phyloP scores from a whole-genome alignment of 1,284 basidiomycete genomes.

The Papiliotrema terrestris region DNA sequence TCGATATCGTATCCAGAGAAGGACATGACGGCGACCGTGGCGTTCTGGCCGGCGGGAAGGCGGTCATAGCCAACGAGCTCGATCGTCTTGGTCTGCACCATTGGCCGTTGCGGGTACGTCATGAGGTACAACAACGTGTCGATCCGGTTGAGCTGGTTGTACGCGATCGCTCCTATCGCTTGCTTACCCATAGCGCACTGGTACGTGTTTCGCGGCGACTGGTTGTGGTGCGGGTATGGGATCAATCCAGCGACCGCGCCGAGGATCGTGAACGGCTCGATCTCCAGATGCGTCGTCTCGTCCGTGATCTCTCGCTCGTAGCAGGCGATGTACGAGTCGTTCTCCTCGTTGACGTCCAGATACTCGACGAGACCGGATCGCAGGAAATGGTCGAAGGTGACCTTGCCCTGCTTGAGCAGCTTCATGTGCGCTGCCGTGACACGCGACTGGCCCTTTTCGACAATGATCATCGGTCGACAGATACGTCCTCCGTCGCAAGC shows the following conservation, averaged over 20 bases:
- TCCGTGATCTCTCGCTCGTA: slow-evolving; percentile 85
- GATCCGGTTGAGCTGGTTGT: slow-evolving; percentile 96
- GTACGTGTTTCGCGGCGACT: slow-evolving; percentile 97
- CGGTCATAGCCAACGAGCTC: slow-evolving; percentile 96
- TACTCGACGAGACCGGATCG: slow-evolving; percentile 97
- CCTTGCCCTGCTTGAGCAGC: slow-evolving; percentile 73
- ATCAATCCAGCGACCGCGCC: slow-evolving; percentile 98
- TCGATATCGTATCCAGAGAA: slow-evolving; percentile 99
- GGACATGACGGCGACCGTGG: slow-evolving; percentile 98
- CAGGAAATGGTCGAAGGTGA: slow-evolving; percentile 93
- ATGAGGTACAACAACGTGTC: slow-evolving; percentile 98
- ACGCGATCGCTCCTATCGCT: slow-evolving; percentile 98
- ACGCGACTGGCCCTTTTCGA: slow-evolving; percentile 74
- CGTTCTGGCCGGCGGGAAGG: slow-evolving; percentile 96
- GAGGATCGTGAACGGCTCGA: slow-evolving; percentile 96
- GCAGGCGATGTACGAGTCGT: slow-evolving; percentile 93
- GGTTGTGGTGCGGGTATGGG: slow-evolving; percentile 99
- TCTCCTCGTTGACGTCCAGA: slow-evolving; percentile 98
- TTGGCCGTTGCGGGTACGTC: slow-evolving; percentile 98
- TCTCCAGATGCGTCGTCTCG: slow-evolving; percentile 90
- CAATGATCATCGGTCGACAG: slow-evolving; percentile 97
- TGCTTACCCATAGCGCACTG: slow-evolving; percentile 99
- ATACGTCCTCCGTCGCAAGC: slow-evolving; percentile 97
- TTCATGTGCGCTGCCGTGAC: slow-evolving; percentile 78
- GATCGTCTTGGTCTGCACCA: slow-evolving; percentile 99